Evolutionary conservation across 495 filamentous ascomycete species (phyloP).

Genomic region (Hypomontagnella submonticulosa): DNA sequence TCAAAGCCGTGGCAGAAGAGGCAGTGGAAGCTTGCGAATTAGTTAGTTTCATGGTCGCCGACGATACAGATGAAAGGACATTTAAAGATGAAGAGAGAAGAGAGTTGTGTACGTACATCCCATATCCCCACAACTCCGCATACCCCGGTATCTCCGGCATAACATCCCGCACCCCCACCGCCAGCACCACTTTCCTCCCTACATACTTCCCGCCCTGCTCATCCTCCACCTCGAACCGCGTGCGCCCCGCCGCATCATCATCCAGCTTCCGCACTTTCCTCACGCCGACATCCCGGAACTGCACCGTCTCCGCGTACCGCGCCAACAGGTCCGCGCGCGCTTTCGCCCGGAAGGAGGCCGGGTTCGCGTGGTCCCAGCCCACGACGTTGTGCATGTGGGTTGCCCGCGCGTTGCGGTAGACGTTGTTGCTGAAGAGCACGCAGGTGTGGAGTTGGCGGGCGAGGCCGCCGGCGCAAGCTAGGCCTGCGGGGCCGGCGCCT

Average conservation of each 20-base stretch:
- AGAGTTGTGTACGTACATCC: conserved; percentile 49
- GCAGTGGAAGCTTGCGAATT: conserved; percentile 43
- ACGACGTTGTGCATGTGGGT: conserved; percentile 64
- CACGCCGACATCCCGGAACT: conserved; percentile 53
- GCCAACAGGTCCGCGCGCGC: conserved; percentile 50
- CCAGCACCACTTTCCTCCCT: conserved; percentile 63
- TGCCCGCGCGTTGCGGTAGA: conserved; percentile 60
- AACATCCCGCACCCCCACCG: conserved; percentile 58
- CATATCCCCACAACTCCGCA: conserved; percentile 52
- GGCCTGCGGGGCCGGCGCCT: conserved; percentile 67
- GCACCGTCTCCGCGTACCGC: conserved; percentile 50
- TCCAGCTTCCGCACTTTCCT: conserved; percentile 43
- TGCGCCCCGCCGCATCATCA: conserved; percentile 13
- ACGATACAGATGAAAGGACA: background rate
- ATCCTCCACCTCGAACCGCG: conserved; percentile 52
- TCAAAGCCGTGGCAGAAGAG: conserved; percentile 51
- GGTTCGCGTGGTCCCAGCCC: conserved; percentile 60
- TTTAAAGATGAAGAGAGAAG: background rate
- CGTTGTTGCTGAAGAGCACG: conserved; percentile 61
- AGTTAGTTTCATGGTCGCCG: background rate
- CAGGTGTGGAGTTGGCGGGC: conserved; percentile 59
- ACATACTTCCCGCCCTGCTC: conserved; percentile 43
- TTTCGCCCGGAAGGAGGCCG: conserved; percentile 53
- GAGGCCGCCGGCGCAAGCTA: conserved; percentile 59
- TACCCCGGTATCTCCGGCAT: conserved; percentile 51